These are phyloP conservation scores for Jacaranda mimosifolia DNA, from an alignment of 257 asterid genomes.

Conservation along the genomic window DNA sequence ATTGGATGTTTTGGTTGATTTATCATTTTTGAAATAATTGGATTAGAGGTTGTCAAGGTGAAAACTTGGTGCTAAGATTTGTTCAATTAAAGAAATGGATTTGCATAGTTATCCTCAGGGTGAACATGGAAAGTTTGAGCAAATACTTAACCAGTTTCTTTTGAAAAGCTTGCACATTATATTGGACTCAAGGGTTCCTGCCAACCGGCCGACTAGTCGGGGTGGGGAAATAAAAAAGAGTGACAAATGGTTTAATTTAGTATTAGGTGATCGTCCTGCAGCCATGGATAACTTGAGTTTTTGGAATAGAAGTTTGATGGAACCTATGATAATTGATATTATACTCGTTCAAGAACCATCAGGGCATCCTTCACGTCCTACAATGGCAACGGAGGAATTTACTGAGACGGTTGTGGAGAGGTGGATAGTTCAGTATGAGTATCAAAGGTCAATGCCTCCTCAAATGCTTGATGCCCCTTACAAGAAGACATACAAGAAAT, in stretches of 20 bases:
- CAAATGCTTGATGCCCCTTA: conserved; percentile 69
- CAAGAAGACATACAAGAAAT: conserved; percentile 86
- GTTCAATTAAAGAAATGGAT: conserved; percentile 64
- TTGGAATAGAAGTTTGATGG: conserved; percentile 91
- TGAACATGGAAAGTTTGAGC: conserved; percentile 90
- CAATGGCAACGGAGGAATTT: conserved; percentile 46
- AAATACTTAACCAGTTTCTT: conserved; percentile 90
- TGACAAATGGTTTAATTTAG: conserved; percentile 91
- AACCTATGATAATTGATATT: conserved; percentile 89
- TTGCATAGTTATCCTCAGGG: conserved; percentile 67
- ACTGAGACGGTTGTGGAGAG: conserved; percentile 86
- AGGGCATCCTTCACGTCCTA: no score
- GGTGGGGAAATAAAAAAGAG: conserved; percentile 74
- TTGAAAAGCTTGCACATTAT: conserved; percentile 83
- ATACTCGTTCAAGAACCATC: conserved; percentile 73
- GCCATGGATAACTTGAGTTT: conserved; percentile 90
- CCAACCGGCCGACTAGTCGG: conserved; percentile 62
- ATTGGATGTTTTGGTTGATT: conserved; percentile 27
- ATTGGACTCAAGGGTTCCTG: conserved; percentile 92
- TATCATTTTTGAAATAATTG: conserved; percentile 27
- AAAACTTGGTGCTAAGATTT: conserved; percentile 37
- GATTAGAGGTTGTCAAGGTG: conserved; percentile 30
- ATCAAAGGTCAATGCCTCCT: conserved; percentile 60
- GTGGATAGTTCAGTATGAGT: conserved; percentile 88
- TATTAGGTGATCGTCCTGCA: conserved; percentile 85